A percentile compares a stretch with the other conserved stretches of the same genome.
These are phyloP conservation scores for Kokia cookei DNA, from an alignment of 441 rosid species.

Conservation along the genomic window DNA sequence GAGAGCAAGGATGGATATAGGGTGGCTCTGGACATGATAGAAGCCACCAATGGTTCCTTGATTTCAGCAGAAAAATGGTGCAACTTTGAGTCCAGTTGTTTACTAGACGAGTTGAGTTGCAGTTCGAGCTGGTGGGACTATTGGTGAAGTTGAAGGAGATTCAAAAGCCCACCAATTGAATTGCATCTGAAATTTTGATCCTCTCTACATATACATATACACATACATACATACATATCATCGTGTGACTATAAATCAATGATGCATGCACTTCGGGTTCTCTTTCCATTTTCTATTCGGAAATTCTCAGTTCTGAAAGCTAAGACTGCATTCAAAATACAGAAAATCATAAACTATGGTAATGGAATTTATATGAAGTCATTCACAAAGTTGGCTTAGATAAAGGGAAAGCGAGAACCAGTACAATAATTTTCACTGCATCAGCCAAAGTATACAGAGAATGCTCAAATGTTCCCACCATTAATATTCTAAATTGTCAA, in stretches of 20 bases:
- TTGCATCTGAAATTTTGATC: neutral
- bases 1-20: constrained; percentile 2
- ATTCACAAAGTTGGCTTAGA: neutral
- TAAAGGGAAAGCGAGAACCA: neutral
- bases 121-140: constrained; percentile 23
- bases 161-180: neutral
- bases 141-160: neutral
- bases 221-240: neutral
- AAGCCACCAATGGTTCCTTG: constrained; percentile 10
- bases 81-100: constrained; percentile 7
- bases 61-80: constrained; percentile 11
- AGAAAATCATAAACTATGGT: neutral
- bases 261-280: neutral
- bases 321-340: neutral
- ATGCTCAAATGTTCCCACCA: neutral
- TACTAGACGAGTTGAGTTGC: constrained; percentile 13
- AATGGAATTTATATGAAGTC: too few species aligned
- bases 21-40: neutral
- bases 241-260: neutral
- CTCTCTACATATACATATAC: neutral
- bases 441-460: neutral
- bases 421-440: neutral
- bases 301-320: neutral
- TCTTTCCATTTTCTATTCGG: neutral
- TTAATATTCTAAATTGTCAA: neutral